phyloP scores from a whole-genome alignment of 768 basidiomycete genomes.

The Lactarius hatsudake region DNA sequence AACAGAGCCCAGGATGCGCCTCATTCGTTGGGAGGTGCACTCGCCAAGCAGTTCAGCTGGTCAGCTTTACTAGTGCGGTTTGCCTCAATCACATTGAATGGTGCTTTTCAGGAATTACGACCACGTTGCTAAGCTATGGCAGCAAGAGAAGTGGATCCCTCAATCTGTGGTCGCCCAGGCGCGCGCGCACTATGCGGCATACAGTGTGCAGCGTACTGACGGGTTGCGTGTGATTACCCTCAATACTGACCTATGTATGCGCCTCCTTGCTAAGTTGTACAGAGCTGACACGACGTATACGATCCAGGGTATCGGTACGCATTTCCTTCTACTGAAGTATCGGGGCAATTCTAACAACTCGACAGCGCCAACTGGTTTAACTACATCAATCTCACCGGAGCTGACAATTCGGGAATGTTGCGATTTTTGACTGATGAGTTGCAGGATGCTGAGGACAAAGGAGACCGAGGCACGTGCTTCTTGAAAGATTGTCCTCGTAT shows the following conservation, averaged over 20 bases:
- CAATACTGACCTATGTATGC: slow-evolving; percentile 73
- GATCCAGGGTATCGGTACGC: slow-evolving; percentile 32
- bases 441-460: slow-evolving; percentile 73
- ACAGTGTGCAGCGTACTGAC: slow-evolving; percentile 63
- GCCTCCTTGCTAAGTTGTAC: slow-evolving; percentile 23
- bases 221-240: slow-evolving; percentile 70
- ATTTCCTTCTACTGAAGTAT: background rate
- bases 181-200: slow-evolving; percentile 67
- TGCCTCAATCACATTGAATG: background rate
- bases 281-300: background rate
- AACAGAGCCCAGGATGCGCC: slow-evolving; percentile 59
- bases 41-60: slow-evolving; percentile 67
- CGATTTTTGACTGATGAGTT: slow-evolving; percentile 75
- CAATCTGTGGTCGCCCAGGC: slow-evolving; percentile 54
- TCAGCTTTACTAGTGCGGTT: slow-evolving; percentile 30
- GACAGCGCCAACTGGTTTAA: slow-evolving; percentile 67
- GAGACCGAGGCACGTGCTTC: slow-evolving; percentile 54
- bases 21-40: slow-evolving; percentile 49
- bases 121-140: slow-evolving; percentile 68
- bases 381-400: slow-evolving; percentile 68
- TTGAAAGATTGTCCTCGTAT: background rate
- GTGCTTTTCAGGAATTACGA: slow-evolving; percentile 62
- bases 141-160: slow-evolving; percentile 67
- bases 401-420: slow-evolving; percentile 73
- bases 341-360: background rate